These are phyloP conservation scores for Pseudocercospora vitis DNA, from an alignment of 2,329 filamentous ascomycete genomes.

Conservation along the genomic window DNA sequence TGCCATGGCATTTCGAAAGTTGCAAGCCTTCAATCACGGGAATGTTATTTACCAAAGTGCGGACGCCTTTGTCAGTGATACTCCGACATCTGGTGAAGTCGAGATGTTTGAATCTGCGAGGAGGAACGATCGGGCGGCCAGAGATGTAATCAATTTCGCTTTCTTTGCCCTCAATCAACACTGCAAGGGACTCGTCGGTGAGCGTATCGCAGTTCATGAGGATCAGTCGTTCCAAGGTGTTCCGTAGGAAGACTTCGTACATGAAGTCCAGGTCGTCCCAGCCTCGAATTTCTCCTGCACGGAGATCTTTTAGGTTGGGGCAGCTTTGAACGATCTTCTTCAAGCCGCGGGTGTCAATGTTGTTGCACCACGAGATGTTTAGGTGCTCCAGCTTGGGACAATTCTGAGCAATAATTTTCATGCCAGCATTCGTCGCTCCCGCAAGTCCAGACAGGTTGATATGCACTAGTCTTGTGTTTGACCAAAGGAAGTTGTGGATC, in stretches of 20 bases:
- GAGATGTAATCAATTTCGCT: slow-evolving; percentile 81
- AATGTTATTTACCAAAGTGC: slow-evolving; percentile 68
- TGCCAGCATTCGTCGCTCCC: slow-evolving; percentile 77
- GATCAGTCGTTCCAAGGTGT: slow-evolving; percentile 78
- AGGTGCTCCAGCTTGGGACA: slow-evolving; percentile 80
- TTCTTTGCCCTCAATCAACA: slow-evolving; percentile 72
- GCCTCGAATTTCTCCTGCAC: slow-evolving; percentile 77
- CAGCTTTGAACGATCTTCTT: slow-evolving; percentile 72
- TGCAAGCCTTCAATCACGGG: slow-evolving; percentile 81
- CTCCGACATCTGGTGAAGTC: slow-evolving; percentile 77
- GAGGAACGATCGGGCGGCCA: slow-evolving; percentile 70
- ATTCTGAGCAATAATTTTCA: slow-evolving; percentile 78
- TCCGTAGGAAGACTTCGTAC: slow-evolving; percentile 71
- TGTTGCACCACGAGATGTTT: slow-evolving; percentile 91
- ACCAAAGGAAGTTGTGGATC: slow-evolving; percentile 75
- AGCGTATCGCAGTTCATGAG: slow-evolving; percentile 78
- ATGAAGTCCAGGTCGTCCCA: slow-evolving; percentile 75
- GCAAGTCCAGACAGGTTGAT: slow-evolving; percentile 82
- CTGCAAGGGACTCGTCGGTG: slow-evolving; percentile 69
- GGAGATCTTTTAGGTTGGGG: slow-evolving; percentile 70
- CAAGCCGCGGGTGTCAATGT: slow-evolving; percentile 76
- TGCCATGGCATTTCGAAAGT: slow-evolving; percentile 70
- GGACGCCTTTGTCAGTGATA: slow-evolving; percentile 72
- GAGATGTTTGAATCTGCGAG: slow-evolving; percentile 76
- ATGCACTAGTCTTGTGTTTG: slow-evolving; percentile 75